phyloP scores from a whole-genome alignment of 305 asterid species.

The Fraxinus greggii region DNA sequence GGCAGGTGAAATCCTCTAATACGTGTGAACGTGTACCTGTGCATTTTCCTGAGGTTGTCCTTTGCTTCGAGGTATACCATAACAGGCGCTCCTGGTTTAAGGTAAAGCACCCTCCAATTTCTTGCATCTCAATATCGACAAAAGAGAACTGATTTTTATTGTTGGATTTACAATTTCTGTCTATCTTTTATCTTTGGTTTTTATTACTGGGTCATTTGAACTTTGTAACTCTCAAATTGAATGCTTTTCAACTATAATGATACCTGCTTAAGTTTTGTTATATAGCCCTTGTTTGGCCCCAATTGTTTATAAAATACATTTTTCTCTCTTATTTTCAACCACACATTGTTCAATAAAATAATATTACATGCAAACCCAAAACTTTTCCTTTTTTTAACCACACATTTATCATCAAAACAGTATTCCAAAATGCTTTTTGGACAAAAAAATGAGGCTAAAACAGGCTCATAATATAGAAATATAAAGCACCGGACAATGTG shows the following conservation, averaged over 20 bases:
- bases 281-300: neutral
- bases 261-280: neutral
- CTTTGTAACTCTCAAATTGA: neutral
- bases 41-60: constrained; percentile 65
- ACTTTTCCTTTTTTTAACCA: neutral
- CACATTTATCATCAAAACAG: neutral
- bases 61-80: constrained; percentile 82
- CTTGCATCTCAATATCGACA: neutral
- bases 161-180: neutral
- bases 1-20: constrained; percentile 58
- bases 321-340: too few relatives aligned
- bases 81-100: constrained; percentile 50
- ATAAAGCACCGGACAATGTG: neutral
- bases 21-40: constrained; percentile 43
- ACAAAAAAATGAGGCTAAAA: neutral
- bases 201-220: neutral
- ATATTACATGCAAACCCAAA: neutral
- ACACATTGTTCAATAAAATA: neutral
- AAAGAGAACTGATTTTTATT: constrained; percentile 3
- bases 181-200: neutral
- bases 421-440: neutral
- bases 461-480: neutral
- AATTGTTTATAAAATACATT: neutral
- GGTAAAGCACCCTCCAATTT: constrained; percentile 42
- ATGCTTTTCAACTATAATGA: neutral